These are phyloP conservation scores for Lactifluus echinatus DNA, from an alignment of 768 basidiomycete species.

Conservation along the genomic window DNA sequence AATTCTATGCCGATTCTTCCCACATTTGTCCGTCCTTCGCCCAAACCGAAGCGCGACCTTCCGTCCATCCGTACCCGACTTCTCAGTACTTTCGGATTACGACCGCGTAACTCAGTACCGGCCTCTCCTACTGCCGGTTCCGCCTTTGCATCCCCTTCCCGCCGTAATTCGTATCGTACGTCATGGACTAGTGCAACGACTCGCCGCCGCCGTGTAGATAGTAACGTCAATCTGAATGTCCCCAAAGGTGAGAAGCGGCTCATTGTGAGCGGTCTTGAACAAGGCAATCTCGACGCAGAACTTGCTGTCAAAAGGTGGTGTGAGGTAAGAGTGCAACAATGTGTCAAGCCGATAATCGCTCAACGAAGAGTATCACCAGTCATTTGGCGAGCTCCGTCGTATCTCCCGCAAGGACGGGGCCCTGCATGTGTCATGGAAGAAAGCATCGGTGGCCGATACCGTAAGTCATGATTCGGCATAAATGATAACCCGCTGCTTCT, in stretches of 20 bases:
- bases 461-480: conserved; percentile 6
- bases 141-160: not conserved
- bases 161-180: conserved; percentile 6
- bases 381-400: conserved; percentile 19
- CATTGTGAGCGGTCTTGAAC: conserved; percentile 17
- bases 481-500: not conserved
- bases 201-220: conserved; percentile 10
- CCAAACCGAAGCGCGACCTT: conserved; percentile 7
- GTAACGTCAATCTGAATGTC: not conserved
- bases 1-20: conserved; percentile 13
- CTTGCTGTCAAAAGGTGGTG: conserved; percentile 19
- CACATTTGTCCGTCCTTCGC: not conserved
- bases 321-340: conserved; percentile 11
- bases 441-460: conserved; percentile 19
- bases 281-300: conserved; percentile 16
- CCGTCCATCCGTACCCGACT: conserved; percentile 18
- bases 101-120: conserved; percentile 8
- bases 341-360: not conserved
- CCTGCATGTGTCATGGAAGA: conserved; percentile 19
- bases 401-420: conserved; percentile 17
- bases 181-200: conserved; percentile 14
- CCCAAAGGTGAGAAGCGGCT: conserved; percentile 14
- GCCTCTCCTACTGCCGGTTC: conserved; percentile 3
- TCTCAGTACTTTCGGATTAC: conserved; percentile 18
- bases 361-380: not conserved